Conservation (phyloP, 2,329 filamentous ascomycete genomes). For the Pseudodiploospora longispora region DNA sequence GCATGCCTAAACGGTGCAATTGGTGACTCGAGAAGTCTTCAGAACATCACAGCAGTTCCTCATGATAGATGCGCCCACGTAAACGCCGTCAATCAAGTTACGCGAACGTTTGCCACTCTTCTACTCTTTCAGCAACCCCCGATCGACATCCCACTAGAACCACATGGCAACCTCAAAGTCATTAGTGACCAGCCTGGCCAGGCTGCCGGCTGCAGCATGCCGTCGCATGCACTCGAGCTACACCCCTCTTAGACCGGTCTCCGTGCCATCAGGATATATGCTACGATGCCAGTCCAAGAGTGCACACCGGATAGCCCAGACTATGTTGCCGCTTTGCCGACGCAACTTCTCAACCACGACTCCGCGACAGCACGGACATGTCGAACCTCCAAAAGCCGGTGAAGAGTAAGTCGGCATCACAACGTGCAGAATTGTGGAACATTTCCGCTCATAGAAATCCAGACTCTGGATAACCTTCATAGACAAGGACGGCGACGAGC, state of each 20-base stretch:
- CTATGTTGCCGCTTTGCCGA: slow-evolving; percentile 12
- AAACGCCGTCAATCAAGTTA: not conserved
- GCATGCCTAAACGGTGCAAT: not conserved
- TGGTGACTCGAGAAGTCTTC: not conserved
- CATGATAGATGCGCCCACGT: slow-evolving; percentile 1
- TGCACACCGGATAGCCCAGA: slow-evolving; percentile 6
- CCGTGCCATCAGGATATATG: slow-evolving; percentile 5
- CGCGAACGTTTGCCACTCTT: not conserved
- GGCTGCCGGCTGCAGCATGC: slow-evolving; percentile 21
- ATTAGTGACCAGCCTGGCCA: slow-evolving; percentile 23
- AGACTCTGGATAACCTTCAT: slow-evolving; percentile 87
- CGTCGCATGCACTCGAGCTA: slow-evolving; percentile 20
- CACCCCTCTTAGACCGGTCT: slow-evolving; percentile 9
- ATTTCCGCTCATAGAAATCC: not conserved
- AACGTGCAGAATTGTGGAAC: not conserved
- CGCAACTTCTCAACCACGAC: slow-evolving; percentile 60
- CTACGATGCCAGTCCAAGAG: slow-evolving; percentile 15
- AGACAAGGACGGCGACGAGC: slow-evolving; percentile 74
- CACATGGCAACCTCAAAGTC: slow-evolving; percentile 25
- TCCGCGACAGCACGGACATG: slow-evolving; percentile 61
- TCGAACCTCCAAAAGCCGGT: slow-evolving; percentile 76
- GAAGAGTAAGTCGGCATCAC: slow-evolving; percentile 62
- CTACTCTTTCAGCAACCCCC: not conserved
- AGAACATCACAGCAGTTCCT: not conserved
- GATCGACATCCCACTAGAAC: not conserved